Base-by-base conservation (phyloP, 441 rosid genomes). In the Iberis amara region DNA sequence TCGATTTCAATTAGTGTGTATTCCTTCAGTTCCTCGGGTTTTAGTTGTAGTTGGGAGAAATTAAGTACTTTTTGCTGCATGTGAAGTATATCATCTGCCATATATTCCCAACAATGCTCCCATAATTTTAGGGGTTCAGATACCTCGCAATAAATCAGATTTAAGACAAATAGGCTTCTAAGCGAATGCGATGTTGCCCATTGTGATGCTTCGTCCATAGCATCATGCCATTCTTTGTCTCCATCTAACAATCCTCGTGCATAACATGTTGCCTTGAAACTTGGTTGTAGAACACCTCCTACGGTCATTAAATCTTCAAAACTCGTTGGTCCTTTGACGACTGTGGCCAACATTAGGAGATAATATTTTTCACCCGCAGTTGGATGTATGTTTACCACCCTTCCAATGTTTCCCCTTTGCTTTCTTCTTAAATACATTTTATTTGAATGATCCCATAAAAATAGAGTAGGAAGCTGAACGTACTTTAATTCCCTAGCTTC, bases 221-320 rank as follows among this genome's bases (percentile, higher is more conserved):
- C n/a, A 1, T 15, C 44, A 15, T 40, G 11, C 53, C 53, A 48
- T 15, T 48, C 53, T 8, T 48, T 48, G 14, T 48, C 13, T 2
- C 2, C 27, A 5, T 32, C 27, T 12, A 32, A 12, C 12, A 48
- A 32, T 0, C 53, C 39, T 9, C 39, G 32, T 12, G 52, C 52
- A 47, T 30, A 30, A 8, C 52, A 47, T 13, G 38, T 4, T 8
- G 1, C 39, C 30, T 47, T 47, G 5, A 4, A 47, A 3, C 2
- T 11, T 1, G 1, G 9, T 0, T 45, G 9, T 11, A 1, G 5
- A 1, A n/a, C 2, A 4, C 30, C 30, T 9, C 47, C 30, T 0
- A 42, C 8, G 0, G 27, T 42, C 1, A 1, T 0, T 3, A 42
- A 4, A 10, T 47, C 52, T 4, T 47, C 8, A 4, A 28, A 47